Base-by-base conservation (phyloP, 2,329 filamentous ascomycete species). In the Phaeosphaeriaceae sp. region DNA sequence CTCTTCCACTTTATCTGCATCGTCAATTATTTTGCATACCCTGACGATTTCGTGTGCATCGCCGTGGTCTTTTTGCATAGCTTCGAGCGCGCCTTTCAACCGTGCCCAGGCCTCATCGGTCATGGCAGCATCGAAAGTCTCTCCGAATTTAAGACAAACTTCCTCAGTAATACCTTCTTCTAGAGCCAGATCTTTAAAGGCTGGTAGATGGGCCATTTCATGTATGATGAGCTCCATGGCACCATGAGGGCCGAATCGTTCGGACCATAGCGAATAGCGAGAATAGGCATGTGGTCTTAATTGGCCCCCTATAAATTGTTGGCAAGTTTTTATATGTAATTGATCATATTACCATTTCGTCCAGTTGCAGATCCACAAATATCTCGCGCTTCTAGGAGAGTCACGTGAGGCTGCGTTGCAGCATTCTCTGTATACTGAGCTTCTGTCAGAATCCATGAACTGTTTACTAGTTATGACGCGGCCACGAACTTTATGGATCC, bases 91-190 rank as follows among this genome's bases (percentile, higher is more conserved):
- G 29, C 50, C 46, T 28, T 46, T 50, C 20, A 55, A 49, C 20
- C 52, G 42, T 30, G 26, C 20, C 52, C 52, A 55, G 11, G 52
- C 52, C 17, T 55, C 52, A 28, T 55, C 52, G 7, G 52, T 47
- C 52, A 55, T 55, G 34, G 52, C 52, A 16, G 52, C 52, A 42
- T 55, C 52, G 28, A 52, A 55, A 6, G 52, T 55, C 26, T 55
- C 46, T 4, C 46, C 49, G n/a, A 52, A 52, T 28, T 52, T 46
- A n/a, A 55, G 42, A 36, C 52, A 55, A 3, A 44, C 46, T 33
- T 55, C 52, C 35, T 49, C 49, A 1, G 46, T 40, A 8, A 55
- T 52, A 4, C 42, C 32, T 36, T 55, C 52, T 23, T 52, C 45
- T n/a, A 43, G 38, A 5, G 49, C 36, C 1, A 54, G 35, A 6